Evolutionary conservation across 352 stramenopile species (phyloP).

Genomic region (Halophytophthora polymorphica): DNA sequence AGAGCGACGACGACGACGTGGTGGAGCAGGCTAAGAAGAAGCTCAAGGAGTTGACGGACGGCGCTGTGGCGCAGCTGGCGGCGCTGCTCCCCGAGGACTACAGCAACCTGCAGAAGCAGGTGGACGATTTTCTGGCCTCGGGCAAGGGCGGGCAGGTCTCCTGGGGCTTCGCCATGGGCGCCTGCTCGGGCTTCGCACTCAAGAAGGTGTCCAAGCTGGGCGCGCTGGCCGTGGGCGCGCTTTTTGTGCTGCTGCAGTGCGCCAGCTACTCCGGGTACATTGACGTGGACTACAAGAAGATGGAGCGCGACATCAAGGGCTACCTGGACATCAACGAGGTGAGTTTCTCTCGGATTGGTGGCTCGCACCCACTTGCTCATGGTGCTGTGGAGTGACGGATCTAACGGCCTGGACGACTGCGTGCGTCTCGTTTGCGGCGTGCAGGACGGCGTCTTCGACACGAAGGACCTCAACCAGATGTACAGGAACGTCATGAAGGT

Average conservation of each 20-base stretch:
- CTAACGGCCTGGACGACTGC: not conserved
- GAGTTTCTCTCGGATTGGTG: not conserved
- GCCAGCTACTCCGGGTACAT: conserved; percentile 90
- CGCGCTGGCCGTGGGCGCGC: conserved; percentile 75
- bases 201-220: conserved; percentile 91
- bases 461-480: conserved; percentile 72
- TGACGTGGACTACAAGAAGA: conserved; percentile 90
- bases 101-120: conserved; percentile 42
- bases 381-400: not conserved
- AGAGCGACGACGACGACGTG: conserved; percentile 33
- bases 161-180: conserved; percentile 89
- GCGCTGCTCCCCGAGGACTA: conserved; percentile 40
- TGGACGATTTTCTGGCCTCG: conserved; percentile 61
- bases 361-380: not conserved
- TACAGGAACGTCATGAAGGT: conserved; percentile 78
- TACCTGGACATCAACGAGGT: conserved; percentile 84
- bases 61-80: conserved; percentile 34
- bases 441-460: conserved; percentile 71
- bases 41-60: conserved; percentile 35
- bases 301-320: conserved; percentile 72
- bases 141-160: conserved; percentile 79
- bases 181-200: conserved; percentile 86
- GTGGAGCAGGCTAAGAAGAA: conserved; percentile 65
- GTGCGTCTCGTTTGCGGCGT: conserved; percentile 5
- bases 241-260: conserved; percentile 88